phyloP scores from a whole-genome alignment of 2,329 filamentous ascomycete genomes.

The Fusarium nematophilum region DNA sequence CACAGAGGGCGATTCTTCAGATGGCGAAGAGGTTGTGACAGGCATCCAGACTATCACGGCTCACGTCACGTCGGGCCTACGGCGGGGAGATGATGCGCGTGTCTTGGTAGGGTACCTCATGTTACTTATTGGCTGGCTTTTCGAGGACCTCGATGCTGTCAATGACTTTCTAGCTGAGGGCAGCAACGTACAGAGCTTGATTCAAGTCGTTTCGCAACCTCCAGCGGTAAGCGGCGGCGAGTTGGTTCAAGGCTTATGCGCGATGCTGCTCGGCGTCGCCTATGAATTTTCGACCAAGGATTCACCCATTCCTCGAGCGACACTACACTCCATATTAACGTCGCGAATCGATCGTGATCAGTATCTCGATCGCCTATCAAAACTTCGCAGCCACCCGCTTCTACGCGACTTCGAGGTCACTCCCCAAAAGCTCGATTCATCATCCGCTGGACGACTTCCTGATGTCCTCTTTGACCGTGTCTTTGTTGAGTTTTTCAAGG shows the following conservation, averaged over 20 bases:
- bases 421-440: constrained; percentile 72
- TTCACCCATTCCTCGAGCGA: constrained; percentile 85
- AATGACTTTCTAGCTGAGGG: constrained; percentile 94
- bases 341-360: constrained; percentile 85
- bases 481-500: constrained; percentile 95
- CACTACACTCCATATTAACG: constrained; percentile 81
- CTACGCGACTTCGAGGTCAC: constrained; percentile 92
- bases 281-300: constrained; percentile 99
- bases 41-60: constrained; percentile 89
- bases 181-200: constrained; percentile 88
- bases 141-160: constrained; percentile 89
- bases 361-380: constrained; percentile 84
- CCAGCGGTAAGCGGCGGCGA: constrained; percentile 67
- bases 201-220: constrained; percentile 77
- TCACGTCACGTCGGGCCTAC: constrained; percentile 84
- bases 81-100: constrained; percentile 80
- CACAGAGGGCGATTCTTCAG: constrained; percentile 87
- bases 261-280: constrained; percentile 84
- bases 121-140: constrained; percentile 89
- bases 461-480: constrained; percentile 86
- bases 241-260: constrained; percentile 83
- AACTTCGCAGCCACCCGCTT: constrained; percentile 79
- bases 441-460: constrained; percentile 66
- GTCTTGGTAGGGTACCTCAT: constrained; percentile 88
- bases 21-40: constrained; percentile 93